A percentile compares a stretch with the other conserved stretches of the same genome.
Conservation (phyloP, 805 yeast species). For the Metschnikowia shivogae region DNA sequence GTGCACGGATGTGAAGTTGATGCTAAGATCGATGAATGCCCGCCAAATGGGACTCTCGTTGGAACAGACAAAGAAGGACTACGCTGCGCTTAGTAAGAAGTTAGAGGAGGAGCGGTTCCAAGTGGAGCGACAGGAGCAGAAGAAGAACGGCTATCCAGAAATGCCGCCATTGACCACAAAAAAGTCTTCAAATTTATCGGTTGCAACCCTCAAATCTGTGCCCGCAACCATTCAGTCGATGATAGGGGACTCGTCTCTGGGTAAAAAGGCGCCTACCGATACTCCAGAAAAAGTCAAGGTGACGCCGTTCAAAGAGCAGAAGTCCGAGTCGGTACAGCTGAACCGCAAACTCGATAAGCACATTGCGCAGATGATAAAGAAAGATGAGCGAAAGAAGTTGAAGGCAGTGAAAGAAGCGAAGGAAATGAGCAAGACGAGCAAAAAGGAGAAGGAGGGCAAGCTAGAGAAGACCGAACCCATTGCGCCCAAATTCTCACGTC, state of each 20-base stretch:
- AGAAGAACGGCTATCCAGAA: slow-evolving; percentile 24
- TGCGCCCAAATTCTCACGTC: slow-evolving; percentile 8
- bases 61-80: slow-evolving; percentile 22
- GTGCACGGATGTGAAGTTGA: slow-evolving; percentile 59
- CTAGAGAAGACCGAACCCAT: slow-evolving; percentile 4
- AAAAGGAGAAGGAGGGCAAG: slow-evolving; percentile 14
- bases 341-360: slow-evolving; percentile 31
- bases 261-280: neutral
- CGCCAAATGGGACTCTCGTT: slow-evolving; percentile 44
- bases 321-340: slow-evolving; percentile 16
- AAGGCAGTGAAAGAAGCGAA: slow-evolving; percentile 16
- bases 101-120: slow-evolving; percentile 16
- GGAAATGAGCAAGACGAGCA: slow-evolving; percentile 7
- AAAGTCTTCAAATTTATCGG: slow-evolving; percentile 7
- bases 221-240: neutral
- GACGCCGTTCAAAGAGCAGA: slow-evolving; percentile 29
- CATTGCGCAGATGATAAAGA: slow-evolving; percentile 29
- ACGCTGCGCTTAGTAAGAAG: slow-evolving; percentile 13
- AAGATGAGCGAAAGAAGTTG: slow-evolving; percentile 26
- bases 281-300: slow-evolving; percentile 11
- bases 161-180: slow-evolving; percentile 3
- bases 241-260: neutral
- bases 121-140: slow-evolving; percentile 12
- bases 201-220: slow-evolving; percentile 8
- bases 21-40: slow-evolving; percentile 53